A percentile compares a stretch with the other conserved stretches of the same genome.
phyloP scores from a whole-genome alignment of 208 protist species.

The Wallacemonas sp. region DNA sequence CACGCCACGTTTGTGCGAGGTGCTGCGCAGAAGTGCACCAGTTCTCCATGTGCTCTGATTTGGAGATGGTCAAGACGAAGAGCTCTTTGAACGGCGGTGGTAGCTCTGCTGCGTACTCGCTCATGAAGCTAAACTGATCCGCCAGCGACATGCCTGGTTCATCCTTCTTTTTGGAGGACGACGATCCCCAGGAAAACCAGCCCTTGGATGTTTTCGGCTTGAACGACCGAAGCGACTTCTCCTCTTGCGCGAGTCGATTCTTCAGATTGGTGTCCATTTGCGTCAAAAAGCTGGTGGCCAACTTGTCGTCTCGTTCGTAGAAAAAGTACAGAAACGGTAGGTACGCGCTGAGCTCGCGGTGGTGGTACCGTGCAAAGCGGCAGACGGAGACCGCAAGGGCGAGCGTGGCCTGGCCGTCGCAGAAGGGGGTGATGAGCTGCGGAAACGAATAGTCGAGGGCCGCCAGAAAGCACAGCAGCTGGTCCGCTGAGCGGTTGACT shows the following conservation, averaged over 20 bases:
- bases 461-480: constrained; percentile 29
- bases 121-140: constrained; percentile 27
- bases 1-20: constrained; percentile 22
- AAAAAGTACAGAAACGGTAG: constrained; percentile 46
- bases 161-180: not conserved
- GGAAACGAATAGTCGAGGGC: constrained; percentile 47
- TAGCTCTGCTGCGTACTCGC: constrained; percentile 19
- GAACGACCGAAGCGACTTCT: constrained; percentile 22
- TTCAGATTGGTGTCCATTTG: constrained; percentile 31
- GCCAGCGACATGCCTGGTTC: constrained; percentile 9
- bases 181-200: constrained; percentile 42
- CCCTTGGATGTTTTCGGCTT: constrained; percentile 29
- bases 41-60: constrained; percentile 12
- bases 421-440: constrained; percentile 35
- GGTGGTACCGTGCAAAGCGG: constrained; percentile 31
- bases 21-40: not conserved
- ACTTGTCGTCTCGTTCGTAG: constrained; percentile 35
- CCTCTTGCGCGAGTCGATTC: constrained; percentile 21
- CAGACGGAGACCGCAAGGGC: constrained; percentile 20
- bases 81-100: constrained; percentile 22
- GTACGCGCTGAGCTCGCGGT: constrained; percentile 26
- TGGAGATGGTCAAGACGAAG: constrained; percentile 18
- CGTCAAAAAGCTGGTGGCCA: constrained; percentile 29
- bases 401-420: constrained; percentile 11
- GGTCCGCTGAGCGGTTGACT: constrained; percentile 26